A percentile compares a stretch with the other conserved stretches of the same genome.
Evolutionary conservation across 2,329 filamentous ascomycete species (phyloP).

Genomic region (Ophiobolus disseminans): DNA sequence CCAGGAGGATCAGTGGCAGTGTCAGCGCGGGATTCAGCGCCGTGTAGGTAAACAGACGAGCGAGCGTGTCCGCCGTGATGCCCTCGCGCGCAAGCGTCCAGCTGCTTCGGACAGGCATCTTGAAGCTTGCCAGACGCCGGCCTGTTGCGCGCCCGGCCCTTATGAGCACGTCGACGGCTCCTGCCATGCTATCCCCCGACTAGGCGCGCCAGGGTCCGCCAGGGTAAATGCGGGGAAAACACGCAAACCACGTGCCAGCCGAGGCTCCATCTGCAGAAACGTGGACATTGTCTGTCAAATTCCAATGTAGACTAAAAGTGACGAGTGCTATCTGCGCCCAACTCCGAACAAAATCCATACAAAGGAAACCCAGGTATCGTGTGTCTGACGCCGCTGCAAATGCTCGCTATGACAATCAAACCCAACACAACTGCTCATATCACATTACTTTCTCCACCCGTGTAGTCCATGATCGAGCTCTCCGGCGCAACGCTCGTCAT

Average conservation of each 20-base stretch:
- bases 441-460: conserved; percentile 33
- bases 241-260: not conserved
- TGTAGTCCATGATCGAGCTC: conserved; percentile 46
- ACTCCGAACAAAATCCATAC: conserved; percentile 10
- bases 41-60: conserved; percentile 65
- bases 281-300: too few species aligned
- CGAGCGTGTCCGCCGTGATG: conserved; percentile 62
- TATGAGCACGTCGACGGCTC: not conserved
- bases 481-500: conserved; percentile 40
- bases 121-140: not conserved
- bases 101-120: conserved; percentile 49
- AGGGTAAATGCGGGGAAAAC: too few species aligned
- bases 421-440: conserved; percentile 29
- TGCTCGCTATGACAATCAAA: conserved; percentile 8
- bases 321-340: too few species aligned
- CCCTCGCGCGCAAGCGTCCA: conserved; percentile 50
- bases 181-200: too few species aligned
- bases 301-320: too few species aligned
- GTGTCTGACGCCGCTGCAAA: conserved; percentile 18
- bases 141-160: not conserved
- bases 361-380: conserved; percentile 20
- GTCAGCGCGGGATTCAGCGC: conserved; percentile 70
- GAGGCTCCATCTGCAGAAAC: too few species aligned
- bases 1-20: conserved; percentile 68
- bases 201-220: too few species aligned